Percentiles rank a stretch among this genome's conserved stretches.
Conservation (phyloP, 1,284 basidiomycete genomes). For the Melampsora larici-populina region DNA sequence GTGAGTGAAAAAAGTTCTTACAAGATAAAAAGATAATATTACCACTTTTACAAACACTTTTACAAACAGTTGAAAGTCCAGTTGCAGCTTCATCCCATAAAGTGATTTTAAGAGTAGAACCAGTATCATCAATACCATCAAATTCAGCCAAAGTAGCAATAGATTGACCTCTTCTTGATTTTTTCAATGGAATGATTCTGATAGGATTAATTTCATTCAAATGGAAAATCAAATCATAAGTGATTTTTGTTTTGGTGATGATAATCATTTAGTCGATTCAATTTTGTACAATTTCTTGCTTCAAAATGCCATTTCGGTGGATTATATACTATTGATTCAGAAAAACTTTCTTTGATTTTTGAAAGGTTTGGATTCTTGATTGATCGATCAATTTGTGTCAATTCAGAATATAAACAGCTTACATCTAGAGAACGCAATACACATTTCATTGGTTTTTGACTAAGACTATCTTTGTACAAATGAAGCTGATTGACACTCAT, state of each 20-base stretch:
- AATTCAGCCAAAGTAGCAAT: constrained; percentile 21
- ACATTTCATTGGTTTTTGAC: not conserved
- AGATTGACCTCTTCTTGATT: constrained; percentile 4
- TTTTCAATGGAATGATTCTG: constrained; percentile 25
- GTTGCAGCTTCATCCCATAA: constrained; percentile 33
- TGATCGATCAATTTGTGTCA: not conserved
- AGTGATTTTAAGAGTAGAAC: constrained; percentile 15
- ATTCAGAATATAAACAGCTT: not conserved
- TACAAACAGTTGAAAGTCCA: constrained; percentile 19
- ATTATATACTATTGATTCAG: constrained; percentile 32
- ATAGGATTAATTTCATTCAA: constrained; percentile 9
- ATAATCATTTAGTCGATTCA: constrained; percentile 7
- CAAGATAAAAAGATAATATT: constrained; percentile 39
- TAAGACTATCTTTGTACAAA: not conserved
- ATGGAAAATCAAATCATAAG: constrained; percentile 17
- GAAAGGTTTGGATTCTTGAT: not conserved
- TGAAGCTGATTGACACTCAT: not conserved
- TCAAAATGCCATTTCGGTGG: constrained; percentile 39
- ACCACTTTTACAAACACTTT: no score
- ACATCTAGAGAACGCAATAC: not conserved
- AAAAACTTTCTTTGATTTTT: constrained; percentile 2
- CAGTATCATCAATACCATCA: constrained; percentile 36
- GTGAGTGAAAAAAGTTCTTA: not conserved
- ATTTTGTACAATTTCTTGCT: constrained; percentile 12
- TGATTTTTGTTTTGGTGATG: no score